Evolutionary conservation across 192 early-diverging fungal genomes (phyloP), one percentile per base, ranked within the genome.

Genomic region (Backusella parvicylindrica): DNA sequence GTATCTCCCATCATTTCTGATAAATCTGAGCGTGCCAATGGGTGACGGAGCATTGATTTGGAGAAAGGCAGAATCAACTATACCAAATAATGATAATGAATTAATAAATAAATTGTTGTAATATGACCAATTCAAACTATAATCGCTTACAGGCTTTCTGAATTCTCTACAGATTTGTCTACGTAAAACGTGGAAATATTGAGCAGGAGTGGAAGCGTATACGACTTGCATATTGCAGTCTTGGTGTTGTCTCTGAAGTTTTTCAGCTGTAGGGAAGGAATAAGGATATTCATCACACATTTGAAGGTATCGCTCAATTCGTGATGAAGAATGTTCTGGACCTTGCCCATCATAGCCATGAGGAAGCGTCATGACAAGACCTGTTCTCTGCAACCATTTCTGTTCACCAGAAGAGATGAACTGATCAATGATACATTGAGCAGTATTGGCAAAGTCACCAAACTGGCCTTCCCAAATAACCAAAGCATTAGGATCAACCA

Each of bases 301-400:
- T 83, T 96, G 95, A 79, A 99, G 87, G 86, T 92, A 99, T 67
- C 97, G 92, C 86, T 99, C 97, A 65, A 98, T 86, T 72, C 97
- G 91, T 33, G 95, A 91, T 15, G 94, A 96, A 33, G 97, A 99
- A 86, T 99, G 97, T 84, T 99, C 97, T 21, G 97, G 96, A 38
- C 97, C 97, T 86, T 97, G 96, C 41, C 97, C 97, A 80, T 99
- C 97, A 83, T 95, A 99, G 64, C 97, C 97, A 85, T 99, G 97
- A 9, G 97, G 97, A 68, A 99, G 87, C 41, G 95, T 86, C 86
- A 97, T 86, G 43, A 95, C 93, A 78, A 99, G 83, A 41, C 97
- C 97, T 21, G 96, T 95, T 84, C 95, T 92, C 85, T 96, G 95
- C 67, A 97, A 84, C 97, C 97, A 99, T 86, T 99, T 99, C 77